These are phyloP conservation scores for Chytriomyces hyalinus DNA, from an alignment of 192 early-diverging fungal genomes.

Conservation along the genomic window DNA sequence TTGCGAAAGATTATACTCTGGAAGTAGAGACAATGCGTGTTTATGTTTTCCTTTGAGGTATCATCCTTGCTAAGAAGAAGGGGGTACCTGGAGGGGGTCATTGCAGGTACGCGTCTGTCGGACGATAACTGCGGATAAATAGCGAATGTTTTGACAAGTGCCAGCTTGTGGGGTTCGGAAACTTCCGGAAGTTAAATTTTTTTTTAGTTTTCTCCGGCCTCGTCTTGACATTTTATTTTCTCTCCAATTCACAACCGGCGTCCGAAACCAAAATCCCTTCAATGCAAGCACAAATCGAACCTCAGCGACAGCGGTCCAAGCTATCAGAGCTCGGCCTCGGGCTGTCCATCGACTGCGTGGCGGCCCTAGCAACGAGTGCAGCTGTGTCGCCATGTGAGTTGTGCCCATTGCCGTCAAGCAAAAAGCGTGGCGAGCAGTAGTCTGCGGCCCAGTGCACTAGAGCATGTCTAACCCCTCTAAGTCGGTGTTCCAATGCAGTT, in stretches of 20 bases:
- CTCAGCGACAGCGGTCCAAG: background rate
- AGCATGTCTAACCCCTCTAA: background rate
- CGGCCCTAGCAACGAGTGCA: background rate
- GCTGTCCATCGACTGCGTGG: background rate
- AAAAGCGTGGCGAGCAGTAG: too few relatives aligned
- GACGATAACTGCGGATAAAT: too few relatives aligned
- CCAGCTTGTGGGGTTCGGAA: too few relatives aligned
- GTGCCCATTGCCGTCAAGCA: background rate
- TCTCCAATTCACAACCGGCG: background rate
- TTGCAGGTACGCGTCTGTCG: too few relatives aligned
- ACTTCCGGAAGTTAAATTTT: too few relatives aligned
- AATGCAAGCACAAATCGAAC: background rate
- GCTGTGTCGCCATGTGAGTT: background rate
- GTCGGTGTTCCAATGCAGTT: conserved; percentile 22
- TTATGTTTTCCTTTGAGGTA: too few relatives aligned
- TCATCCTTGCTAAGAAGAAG: too few relatives aligned
- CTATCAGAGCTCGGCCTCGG: background rate
- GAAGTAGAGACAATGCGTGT: too few relatives aligned
- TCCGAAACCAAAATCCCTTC: background rate
- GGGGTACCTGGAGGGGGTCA: too few relatives aligned
- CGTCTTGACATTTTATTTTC: background rate
- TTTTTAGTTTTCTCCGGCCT: background rate
- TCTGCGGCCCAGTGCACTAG: too few relatives aligned
- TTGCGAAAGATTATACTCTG: background rate
- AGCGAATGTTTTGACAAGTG: too few relatives aligned